phyloP scores from a whole-genome alignment of 176 grass and related monocot genomes.

The Bromus sterilis region DNA sequence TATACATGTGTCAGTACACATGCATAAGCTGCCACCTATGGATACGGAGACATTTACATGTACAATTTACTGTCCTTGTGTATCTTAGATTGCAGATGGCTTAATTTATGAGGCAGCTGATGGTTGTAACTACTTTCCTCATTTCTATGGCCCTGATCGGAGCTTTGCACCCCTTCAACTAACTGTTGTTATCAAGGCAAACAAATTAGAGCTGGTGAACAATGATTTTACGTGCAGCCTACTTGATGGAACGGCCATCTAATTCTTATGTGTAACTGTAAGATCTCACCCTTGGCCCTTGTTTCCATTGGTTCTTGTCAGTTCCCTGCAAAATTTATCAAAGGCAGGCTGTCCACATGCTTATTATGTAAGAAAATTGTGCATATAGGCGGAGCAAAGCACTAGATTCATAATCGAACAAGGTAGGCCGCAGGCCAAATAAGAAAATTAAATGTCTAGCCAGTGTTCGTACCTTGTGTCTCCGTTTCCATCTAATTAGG shows the following conservation, averaged over 20 bases:
- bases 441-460: too few species aligned
- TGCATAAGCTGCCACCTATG: background rate
- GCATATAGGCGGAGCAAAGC: too few species aligned
- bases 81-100: constrained; percentile 54
- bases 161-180: constrained; percentile 51
- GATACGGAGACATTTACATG: background rate
- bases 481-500: too few species aligned
- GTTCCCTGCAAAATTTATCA: background rate
- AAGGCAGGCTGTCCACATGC: background rate
- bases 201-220: constrained; percentile 37
- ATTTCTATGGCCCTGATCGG: constrained; percentile 70
- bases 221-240: constrained; percentile 51
- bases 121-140: constrained; percentile 62
- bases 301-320: background rate
- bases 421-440: too few species aligned
- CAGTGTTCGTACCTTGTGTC: too few species aligned
- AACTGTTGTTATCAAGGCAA: constrained; percentile 32
- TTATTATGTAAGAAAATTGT: background rate
- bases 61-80: background rate
- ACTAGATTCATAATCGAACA: too few species aligned
- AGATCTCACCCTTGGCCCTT: background rate
- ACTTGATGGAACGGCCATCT: constrained; percentile 20
- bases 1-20: background rate
- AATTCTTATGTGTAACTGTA: background rate
- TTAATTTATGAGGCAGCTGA: constrained; percentile 67